Percentiles rank a stretch among this genome's conserved stretches.
phyloP scores from a whole-genome alignment of 768 basidiomycete genomes.

The Mycena alexandri region DNA sequence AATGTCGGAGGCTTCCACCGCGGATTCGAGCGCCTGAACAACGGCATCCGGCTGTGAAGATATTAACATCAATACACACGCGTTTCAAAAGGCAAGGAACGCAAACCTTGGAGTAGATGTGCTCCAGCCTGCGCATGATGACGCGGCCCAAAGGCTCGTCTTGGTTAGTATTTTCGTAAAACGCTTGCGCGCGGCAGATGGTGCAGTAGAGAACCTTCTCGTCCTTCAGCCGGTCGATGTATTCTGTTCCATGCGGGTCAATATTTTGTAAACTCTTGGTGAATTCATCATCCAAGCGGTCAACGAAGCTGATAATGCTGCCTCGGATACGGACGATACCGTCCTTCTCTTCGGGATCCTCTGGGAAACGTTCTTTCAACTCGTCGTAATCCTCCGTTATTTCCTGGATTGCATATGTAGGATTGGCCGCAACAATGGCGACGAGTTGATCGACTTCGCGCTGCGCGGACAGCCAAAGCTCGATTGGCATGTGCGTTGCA shows the following conservation, averaged over 20 bases:
- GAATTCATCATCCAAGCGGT: constrained; percentile 98
- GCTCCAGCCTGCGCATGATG: constrained; percentile 95
- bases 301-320: constrained; percentile 95
- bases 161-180: constrained; percentile 87
- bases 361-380: constrained; percentile 82
- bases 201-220: constrained; percentile 95
- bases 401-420: constrained; percentile 88
- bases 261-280: constrained; percentile 97
- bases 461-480: constrained; percentile 91
- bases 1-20: constrained; percentile 68
- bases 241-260: constrained; percentile 99
- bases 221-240: constrained; percentile 95
- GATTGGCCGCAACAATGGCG: constrained; percentile 77
- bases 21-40: constrained; percentile 88
- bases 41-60: constrained; percentile 87
- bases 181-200: constrained; percentile 91
- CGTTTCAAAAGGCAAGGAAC: not conserved
- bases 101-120: constrained; percentile 93
- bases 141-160: constrained; percentile 87
- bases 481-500: constrained; percentile 89
- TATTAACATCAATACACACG: constrained; percentile 31
- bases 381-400: constrained; percentile 94
- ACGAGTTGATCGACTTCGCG: constrained; percentile 91
- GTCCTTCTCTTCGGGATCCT: constrained; percentile 65
- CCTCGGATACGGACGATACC: constrained; percentile 91